Conservation (phyloP, 352 stramenopile species). For the Phytophthora tentaculata region DNA sequence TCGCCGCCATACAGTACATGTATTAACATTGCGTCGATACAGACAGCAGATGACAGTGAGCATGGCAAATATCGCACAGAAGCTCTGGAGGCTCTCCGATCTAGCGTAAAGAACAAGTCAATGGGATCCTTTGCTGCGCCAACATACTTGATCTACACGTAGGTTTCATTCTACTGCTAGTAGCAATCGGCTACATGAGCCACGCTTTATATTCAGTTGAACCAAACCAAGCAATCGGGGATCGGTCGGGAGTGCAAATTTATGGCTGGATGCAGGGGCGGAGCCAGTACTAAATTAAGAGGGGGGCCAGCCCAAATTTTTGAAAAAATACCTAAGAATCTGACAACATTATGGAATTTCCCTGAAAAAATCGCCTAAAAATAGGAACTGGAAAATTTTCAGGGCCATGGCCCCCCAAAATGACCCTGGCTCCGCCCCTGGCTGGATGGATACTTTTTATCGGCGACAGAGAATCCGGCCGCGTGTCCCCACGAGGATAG, state of each 20-base stretch:
- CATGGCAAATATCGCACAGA: background rate
- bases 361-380: too few relatives aligned
- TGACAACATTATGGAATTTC: too few relatives aligned
- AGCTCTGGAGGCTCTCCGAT: background rate
- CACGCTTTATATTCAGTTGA: too few relatives aligned
- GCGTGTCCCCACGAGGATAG: background rate
- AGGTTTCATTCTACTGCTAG: too few relatives aligned
- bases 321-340: too few relatives aligned
- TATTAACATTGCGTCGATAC: background rate
- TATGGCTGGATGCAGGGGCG: background rate
- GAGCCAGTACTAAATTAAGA: too few relatives aligned
- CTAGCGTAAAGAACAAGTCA: background rate
- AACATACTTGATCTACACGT: background rate
- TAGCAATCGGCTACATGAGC: too few relatives aligned
- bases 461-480: background rate
- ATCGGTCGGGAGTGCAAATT: background rate
- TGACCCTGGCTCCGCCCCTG: too few relatives aligned
- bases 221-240: background rate
- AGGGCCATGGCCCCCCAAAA: too few relatives aligned
- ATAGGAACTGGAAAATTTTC: too few relatives aligned
- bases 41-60: background rate
- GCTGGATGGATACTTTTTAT: background rate
- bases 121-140: background rate
- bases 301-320: too few relatives aligned
- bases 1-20: background rate